Evolutionary conservation across 257 asterid genomes (phyloP).

Genomic region (Henckelia pumila): DNA sequence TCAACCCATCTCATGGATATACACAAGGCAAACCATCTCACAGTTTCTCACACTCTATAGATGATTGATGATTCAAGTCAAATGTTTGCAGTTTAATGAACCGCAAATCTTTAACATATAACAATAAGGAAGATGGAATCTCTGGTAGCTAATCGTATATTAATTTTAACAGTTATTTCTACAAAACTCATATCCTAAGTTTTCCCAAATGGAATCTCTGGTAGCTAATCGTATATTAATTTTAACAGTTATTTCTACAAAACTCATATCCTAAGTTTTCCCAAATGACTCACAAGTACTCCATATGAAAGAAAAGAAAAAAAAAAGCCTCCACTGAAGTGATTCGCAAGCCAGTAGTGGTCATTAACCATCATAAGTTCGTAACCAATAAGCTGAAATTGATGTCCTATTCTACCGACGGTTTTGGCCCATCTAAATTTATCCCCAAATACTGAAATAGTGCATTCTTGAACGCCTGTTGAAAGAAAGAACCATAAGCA

Average conservation of each 20-base stretch:
- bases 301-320: conserved; percentile 29
- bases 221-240: too few species aligned
- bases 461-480: conserved; percentile 70
- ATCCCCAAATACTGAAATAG: conserved; percentile 66
- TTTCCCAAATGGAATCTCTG: neutral
- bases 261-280: conserved; percentile 20
- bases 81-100: too few species aligned
- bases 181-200: conserved; percentile 25
- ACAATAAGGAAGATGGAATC: too few species aligned
- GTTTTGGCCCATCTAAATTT: conserved; percentile 44
- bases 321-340: too few species aligned
- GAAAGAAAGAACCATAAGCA: conserved; percentile 27
- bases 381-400: conserved; percentile 23
- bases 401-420: conserved; percentile 37
- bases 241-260: too few species aligned
- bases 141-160: too few species aligned
- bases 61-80: too few species aligned
- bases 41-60: too few species aligned
- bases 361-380: conserved; percentile 15
- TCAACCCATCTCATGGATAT: too few species aligned
- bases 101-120: too few species aligned
- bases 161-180: too few species aligned
- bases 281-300: conserved; percentile 27
- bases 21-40: too few species aligned
- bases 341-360: conserved; percentile 29